Conservation (phyloP, 1,139 yeast genomes). For the Hansenula anomala region DNA sequence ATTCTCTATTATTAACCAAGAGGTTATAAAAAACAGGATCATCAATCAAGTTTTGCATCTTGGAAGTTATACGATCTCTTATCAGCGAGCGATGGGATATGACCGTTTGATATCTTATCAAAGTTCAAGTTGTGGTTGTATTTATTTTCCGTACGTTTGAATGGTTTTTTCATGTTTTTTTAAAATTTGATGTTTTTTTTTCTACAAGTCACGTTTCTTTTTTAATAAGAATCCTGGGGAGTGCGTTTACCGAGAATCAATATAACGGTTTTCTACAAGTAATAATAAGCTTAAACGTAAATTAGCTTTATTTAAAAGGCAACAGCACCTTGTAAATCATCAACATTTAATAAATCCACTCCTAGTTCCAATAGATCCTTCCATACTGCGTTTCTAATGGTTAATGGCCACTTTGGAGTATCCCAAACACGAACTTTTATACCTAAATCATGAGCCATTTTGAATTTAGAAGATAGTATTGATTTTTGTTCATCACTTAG, state of each 20-base stretch:
- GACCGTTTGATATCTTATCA: too few species aligned
- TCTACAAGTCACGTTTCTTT: too few species aligned
- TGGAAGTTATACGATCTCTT: too few species aligned
- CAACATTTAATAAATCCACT: conserved; percentile 41
- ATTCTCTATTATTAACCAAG: conserved; percentile 10
- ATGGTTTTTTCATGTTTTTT: background rate
- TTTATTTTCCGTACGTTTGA: background rate
- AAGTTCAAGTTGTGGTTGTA: too few species aligned
- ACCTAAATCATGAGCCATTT: conserved; percentile 31
- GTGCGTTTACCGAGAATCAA: too few species aligned
- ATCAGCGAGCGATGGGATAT: background rate
- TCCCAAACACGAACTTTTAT: conserved; percentile 47
- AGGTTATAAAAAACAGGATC: conserved; percentile 14
- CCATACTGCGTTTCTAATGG: conserved; percentile 35
- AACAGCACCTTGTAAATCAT: conserved; percentile 30
- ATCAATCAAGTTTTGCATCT: conserved; percentile 12
- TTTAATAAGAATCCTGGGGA: background rate
- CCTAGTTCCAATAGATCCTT: conserved; percentile 28
- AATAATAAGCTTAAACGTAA: background rate
- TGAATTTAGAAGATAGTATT: conserved; percentile 23
- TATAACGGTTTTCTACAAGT: too few species aligned
- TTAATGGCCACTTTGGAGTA: conserved; percentile 43
- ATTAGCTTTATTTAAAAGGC: background rate
- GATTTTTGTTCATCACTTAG: conserved; percentile 22
- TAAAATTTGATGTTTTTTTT: background rate